Base-by-base conservation (phyloP, 768 basidiomycete genomes). In the Amanita exitialis region DNA sequence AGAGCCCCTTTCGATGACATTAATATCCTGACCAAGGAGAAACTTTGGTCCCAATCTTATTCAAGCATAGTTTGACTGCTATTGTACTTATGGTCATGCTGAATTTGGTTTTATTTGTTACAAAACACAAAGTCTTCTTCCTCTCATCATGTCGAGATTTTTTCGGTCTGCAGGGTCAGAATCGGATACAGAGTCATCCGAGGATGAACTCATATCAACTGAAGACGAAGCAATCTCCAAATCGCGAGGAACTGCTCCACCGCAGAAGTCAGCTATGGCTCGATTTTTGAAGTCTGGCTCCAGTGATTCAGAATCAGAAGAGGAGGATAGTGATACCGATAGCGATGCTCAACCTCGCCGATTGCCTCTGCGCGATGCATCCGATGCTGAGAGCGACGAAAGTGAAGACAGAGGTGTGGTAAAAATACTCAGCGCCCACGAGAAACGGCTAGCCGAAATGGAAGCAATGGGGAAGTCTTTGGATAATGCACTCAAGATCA, bases 401-500 rank as follows among this genome's bases (percentile, higher is more conserved):
- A 79, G 67, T 12, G 86, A 88, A 41, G 88, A 86, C 18, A 80
- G 75, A 59, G 77, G 78, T 15, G 79, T 83, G 32, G 78, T 87
- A 43, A 77, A 79, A 53, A 85, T 89, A 57, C 80, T 90, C 65
- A 91, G 89, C 62, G 94, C 95, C 36, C 86, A 86, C 59, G 90
- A 94, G 66, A 94, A 90, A 66, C 77, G 94, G 48, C 66, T 93
- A 62, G 91, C 86, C 44, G 96, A 98, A 75, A 94, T 98, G 82
- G 94, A 97, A 66, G 81, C 81, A 1, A 86, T 86, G 3, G 90
- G 90, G 50, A 93, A 86, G 68, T 74, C 74, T 43, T 96, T 98
- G 72, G 90, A 95, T 43, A 98, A 99, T 63, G 93, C 86, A 16
- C 73, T 89, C 55, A 95, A 90, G 75, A 94, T 95, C 58, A 95